Conservation (phyloP, 768 basidiomycete genomes). For the Rhizopogon salebrosus region DNA sequence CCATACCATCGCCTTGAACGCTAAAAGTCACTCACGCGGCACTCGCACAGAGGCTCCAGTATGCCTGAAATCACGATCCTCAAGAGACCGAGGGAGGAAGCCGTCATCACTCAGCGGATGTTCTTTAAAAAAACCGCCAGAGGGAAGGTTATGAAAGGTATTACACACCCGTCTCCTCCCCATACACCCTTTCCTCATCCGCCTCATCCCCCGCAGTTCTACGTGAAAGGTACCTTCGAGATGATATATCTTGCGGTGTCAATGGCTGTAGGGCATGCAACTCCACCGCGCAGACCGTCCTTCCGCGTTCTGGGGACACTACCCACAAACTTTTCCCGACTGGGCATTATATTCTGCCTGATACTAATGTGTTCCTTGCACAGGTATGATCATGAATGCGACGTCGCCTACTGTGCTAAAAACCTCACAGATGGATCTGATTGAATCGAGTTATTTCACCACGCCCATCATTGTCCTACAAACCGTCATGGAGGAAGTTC, state of each 20-base stretch:
- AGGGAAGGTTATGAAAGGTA: slow-evolving; percentile 93
- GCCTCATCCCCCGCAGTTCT: slow-evolving; percentile 48
- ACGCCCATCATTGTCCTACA: slow-evolving; percentile 87
- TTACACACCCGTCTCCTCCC: slow-evolving; percentile 6
- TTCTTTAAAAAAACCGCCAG: slow-evolving; percentile 94
- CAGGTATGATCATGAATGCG: slow-evolving; percentile 48
- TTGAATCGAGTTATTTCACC: slow-evolving; percentile 71
- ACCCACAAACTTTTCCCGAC: slow-evolving; percentile 51
- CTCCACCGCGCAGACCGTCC: slow-evolving; percentile 31
- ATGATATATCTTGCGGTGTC: slow-evolving; percentile 88
- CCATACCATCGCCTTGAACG: no score
- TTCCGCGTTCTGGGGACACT: slow-evolving; percentile 57
- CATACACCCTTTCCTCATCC: neutral
- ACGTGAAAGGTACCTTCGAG: slow-evolving; percentile 88
- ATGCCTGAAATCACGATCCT: slow-evolving; percentile 66
- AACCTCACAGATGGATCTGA: slow-evolving; percentile 77
- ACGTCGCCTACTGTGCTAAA: neutral
- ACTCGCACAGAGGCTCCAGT: no score
- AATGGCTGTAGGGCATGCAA: slow-evolving; percentile 61
- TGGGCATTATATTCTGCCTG: slow-evolving; percentile 84
- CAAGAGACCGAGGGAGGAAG: slow-evolving; percentile 68
- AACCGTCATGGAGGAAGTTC: slow-evolving; percentile 94
- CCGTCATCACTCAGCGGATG: slow-evolving; percentile 75
- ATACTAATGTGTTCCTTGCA: slow-evolving; percentile 91
- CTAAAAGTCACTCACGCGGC: no score